phyloP scores from a whole-genome alignment of 2,329 filamentous ascomycete genomes.

The Lasiodiplodia gonubiensis region DNA sequence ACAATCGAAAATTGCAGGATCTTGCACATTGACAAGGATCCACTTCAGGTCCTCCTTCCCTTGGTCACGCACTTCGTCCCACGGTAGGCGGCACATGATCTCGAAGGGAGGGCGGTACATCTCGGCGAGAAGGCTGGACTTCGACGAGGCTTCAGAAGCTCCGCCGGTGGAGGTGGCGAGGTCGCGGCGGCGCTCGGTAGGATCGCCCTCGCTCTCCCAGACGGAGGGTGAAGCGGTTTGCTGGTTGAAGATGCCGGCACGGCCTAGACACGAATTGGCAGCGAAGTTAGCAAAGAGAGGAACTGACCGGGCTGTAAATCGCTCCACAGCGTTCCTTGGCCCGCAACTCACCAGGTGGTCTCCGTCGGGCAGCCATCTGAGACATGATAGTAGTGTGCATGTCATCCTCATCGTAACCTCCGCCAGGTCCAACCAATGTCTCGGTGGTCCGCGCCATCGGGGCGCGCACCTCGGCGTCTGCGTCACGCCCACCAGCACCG shows the following conservation, averaged over 20 bases:
- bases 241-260: slow-evolving; percentile 74
- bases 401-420: slow-evolving; percentile 58
- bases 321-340: background rate
- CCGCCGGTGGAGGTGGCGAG: slow-evolving; percentile 68
- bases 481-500: slow-evolving; percentile 50
- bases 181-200: slow-evolving; percentile 55
- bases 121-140: slow-evolving; percentile 82
- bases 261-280: slow-evolving; percentile 32
- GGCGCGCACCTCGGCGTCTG: slow-evolving; percentile 72
- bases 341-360: slow-evolving; percentile 10
- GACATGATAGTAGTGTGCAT: slow-evolving; percentile 68
- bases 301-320: background rate
- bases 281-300: background rate
- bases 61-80: slow-evolving; percentile 81
- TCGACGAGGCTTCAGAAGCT: slow-evolving; percentile 68
- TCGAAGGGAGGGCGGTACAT: slow-evolving; percentile 93
- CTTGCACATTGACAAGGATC: slow-evolving; percentile 95
- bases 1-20: slow-evolving; percentile 91
- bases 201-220: slow-evolving; percentile 61
- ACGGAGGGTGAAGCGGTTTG: slow-evolving; percentile 58
- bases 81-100: slow-evolving; percentile 78
- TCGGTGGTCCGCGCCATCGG: slow-evolving; percentile 92
- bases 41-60: slow-evolving; percentile 91
- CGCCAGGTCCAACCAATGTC: slow-evolving; percentile 79
- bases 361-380: slow-evolving; percentile 59